Percentiles rank a stretch among this genome's conserved stretches.
These are phyloP conservation scores for Gossypium gossypioides DNA, from an alignment of 441 rosid genomes.

Conservation along the genomic window DNA sequence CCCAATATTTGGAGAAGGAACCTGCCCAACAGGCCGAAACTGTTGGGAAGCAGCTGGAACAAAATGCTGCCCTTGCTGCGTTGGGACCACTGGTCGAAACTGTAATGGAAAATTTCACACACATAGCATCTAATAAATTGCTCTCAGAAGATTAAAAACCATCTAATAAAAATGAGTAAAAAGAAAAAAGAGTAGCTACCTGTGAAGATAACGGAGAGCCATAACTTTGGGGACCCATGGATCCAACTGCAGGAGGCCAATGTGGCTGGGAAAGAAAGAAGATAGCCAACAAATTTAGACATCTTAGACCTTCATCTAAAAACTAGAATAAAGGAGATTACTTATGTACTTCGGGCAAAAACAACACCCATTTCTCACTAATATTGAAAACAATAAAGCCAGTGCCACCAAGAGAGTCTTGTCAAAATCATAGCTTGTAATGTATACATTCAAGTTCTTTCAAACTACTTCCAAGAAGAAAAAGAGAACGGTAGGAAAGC, in stretches of 20 bases:
- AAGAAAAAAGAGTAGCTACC: constrained; percentile 11
- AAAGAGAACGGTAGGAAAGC: not conserved
- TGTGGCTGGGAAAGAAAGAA: constrained; percentile 17
- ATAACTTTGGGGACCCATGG: constrained; percentile 28
- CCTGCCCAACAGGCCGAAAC: constrained; percentile 66
- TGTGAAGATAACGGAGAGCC: constrained; percentile 19
- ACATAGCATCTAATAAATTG: constrained; percentile 5
- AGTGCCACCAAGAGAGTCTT: not conserved
- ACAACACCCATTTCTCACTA: not conserved
- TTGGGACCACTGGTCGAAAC: constrained; percentile 60
- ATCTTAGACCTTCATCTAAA: constrained; percentile 1
- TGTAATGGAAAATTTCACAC: constrained; percentile 24
- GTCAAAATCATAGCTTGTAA: not conserved
- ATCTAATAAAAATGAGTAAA: not conserved
- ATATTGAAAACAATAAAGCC: not conserved
- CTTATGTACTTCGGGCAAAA: not conserved
- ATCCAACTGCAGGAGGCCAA: constrained; percentile 30
- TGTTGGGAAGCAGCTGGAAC: constrained; percentile 55
- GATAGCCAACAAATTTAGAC: constrained; percentile 8
- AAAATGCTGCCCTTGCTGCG: constrained; percentile 63
- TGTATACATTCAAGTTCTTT: not conserved
- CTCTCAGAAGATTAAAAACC: not conserved
- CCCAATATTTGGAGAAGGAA: constrained; percentile 41
- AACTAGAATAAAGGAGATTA: not conserved
- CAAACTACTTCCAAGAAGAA: not conserved